Conservation (phyloP, 805 yeast genomes). For the Ogataea trehalophila region DNA sequence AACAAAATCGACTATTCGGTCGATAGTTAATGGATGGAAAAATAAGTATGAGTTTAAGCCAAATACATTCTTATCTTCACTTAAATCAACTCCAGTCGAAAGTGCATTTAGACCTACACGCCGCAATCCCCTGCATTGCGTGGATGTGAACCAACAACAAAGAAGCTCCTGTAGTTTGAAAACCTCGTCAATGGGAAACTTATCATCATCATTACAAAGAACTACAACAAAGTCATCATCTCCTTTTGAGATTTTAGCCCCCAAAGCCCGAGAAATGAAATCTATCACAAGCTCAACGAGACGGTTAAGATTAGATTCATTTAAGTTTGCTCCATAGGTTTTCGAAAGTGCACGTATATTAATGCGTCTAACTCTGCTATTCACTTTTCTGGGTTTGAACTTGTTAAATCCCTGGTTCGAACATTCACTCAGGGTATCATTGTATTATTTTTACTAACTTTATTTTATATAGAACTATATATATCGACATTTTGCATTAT, state of each 20-base stretch:
- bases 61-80: not conserved
- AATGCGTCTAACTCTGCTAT: not conserved
- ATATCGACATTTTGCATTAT: no score
- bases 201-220: no score
- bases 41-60: conserved; percentile 1
- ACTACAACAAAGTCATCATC: no score
- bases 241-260: no score
- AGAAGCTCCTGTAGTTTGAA: no score
- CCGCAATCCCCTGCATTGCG: not conserved
- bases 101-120: not conserved
- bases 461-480: no score
- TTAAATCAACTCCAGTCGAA: no score
- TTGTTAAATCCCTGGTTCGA: no score
- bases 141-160: not conserved
- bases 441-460: no score
- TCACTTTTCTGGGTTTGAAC: no score
- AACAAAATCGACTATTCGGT: not conserved
- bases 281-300: not conserved
- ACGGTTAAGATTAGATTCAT: not conserved
- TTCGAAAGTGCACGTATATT: not conserved
- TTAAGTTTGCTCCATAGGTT: conserved; percentile 3
- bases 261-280: not conserved
- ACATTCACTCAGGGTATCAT: no score
- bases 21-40: not conserved
- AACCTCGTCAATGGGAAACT: no score